These are phyloP conservation scores for Entelexis paramagnoliae DNA, from an alignment of 1,139 yeast species.

Conservation along the genomic window DNA sequence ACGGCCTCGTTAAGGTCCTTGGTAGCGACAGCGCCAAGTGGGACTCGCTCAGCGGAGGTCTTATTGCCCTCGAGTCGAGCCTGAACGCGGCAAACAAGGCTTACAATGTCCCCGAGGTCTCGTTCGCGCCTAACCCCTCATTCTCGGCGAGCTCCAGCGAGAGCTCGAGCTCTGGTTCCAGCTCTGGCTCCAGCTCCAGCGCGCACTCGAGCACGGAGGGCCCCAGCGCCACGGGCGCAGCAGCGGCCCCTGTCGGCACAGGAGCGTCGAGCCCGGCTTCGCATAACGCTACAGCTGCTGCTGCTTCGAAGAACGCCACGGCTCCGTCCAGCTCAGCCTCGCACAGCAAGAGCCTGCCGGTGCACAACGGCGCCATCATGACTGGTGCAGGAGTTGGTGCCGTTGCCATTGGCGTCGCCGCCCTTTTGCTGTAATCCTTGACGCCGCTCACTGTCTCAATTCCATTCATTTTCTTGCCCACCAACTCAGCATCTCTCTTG, in stretches of 20 bases:
- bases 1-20: constrained; percentile 5
- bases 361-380: constrained; percentile 9
- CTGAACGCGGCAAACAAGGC: constrained; percentile 16
- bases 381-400: constrained; percentile 11
- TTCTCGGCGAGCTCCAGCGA: not conserved
- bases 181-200: constrained; percentile 3
- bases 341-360: constrained; percentile 1
- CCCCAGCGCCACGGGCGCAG: constrained; percentile 5
- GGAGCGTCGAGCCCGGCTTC: constrained; percentile 6
- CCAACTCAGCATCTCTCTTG: not conserved
- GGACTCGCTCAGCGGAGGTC: not conserved
- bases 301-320: not conserved
- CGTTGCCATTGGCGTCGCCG: constrained; percentile 20
- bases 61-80: constrained; percentile 7
- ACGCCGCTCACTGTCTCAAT: too few relatives aligned
- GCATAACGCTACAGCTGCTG: not conserved
- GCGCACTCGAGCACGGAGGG: constrained; percentile 5
- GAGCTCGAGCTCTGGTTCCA: not conserved
- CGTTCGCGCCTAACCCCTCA: constrained; percentile 15
- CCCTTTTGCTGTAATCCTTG: constrained; percentile 16
- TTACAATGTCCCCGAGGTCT: constrained; percentile 13
- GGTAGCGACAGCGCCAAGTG: constrained; percentile 12
- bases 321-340: not conserved
- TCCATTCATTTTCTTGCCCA: not conserved
- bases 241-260: too few relatives aligned